Base-by-base conservation (phyloP, 2,329 filamentous ascomycete species). In the Fusarium clavum region DNA sequence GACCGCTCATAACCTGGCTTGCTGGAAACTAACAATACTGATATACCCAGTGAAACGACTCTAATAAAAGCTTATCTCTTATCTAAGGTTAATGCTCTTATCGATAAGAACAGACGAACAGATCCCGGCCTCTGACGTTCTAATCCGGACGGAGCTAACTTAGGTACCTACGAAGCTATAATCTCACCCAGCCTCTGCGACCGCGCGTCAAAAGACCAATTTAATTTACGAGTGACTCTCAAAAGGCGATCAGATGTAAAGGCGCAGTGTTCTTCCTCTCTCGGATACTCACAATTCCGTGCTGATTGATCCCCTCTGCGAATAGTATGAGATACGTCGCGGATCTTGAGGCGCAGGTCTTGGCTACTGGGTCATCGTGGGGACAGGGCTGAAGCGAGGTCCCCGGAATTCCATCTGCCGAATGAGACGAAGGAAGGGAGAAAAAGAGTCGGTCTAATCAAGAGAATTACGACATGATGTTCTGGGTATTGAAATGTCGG, bases 141-240 rank as follows among this genome's bases (percentile, higher is more conserved):
- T 27, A 45, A 32, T 46, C 30, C 44, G 14, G 40, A 40, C 40
- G 27, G 41, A 47, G 52, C 40, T 32, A 69, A 3, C 34, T 38
- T 38, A 38, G 34, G 34, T 38, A 38, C 34, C 34, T 11, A 38
- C 34, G 34, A 18, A 47, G 52, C 52, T 32, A 69, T 43, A 67
- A 57, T 67, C 66, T 70, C 61, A 69, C 67, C 48, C 30, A 70
- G 57, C 67, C 62, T 63, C 56, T 61, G n/a, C 40, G 67, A 63
- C 67, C 67, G 45, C 67, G 67, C 67, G 67, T 70, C 67, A n/a
- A 43, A 47, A 18, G 47, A 45, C 24, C 20, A 52, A 45, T 44
- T 49, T 38, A 38, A 38, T 38, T n/a, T n/a, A 38, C 18, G 34
- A 38, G 34, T 49, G 53, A 18, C 20, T 34, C 25, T 49, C 12